phyloP scores from a whole-genome alignment of 2,329 filamentous ascomycete species.

The Triangularia verruculosa region DNA sequence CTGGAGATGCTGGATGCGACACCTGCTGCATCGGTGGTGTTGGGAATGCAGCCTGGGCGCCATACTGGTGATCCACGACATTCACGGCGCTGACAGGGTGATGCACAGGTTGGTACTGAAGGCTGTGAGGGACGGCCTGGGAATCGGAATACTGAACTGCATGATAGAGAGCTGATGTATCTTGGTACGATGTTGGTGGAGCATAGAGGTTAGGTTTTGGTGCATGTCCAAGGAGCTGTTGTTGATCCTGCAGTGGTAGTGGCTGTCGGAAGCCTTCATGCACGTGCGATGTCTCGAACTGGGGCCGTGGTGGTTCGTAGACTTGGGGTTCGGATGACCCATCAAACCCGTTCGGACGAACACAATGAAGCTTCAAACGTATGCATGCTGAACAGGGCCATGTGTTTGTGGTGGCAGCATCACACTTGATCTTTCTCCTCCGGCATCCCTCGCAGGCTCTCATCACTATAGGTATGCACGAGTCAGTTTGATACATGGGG shows the following conservation, averaged over 20 bases:
- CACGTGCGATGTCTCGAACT: slow-evolving; percentile 42
- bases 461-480: slow-evolving; percentile 69
- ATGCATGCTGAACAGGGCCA: slow-evolving; percentile 97
- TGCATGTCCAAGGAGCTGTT: slow-evolving; percentile 39
- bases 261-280: slow-evolving; percentile 47
- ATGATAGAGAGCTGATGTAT: slow-evolving; percentile 45
- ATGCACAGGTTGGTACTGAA: slow-evolving; percentile 54
- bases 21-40: slow-evolving; percentile 50
- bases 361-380: slow-evolving; percentile 86
- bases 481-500: slow-evolving; percentile 17
- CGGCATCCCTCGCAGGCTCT: slow-evolving; percentile 94
- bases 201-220: slow-evolving; percentile 48
- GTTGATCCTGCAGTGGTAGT: slow-evolving; percentile 37
- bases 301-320: slow-evolving; percentile 50
- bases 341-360: slow-evolving; percentile 81
- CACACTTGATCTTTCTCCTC: slow-evolving; percentile 95
- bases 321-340: slow-evolving; percentile 45
- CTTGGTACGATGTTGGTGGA: slow-evolving; percentile 48
- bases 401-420: slow-evolving; percentile 92
- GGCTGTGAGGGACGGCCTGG: slow-evolving; percentile 42
- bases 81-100: slow-evolving; percentile 42
- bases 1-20: slow-evolving; percentile 41
- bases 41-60: slow-evolving; percentile 49
- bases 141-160: slow-evolving; percentile 47
- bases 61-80: slow-evolving; percentile 52